Conservation (phyloP, 257 asterid genomes). For the Osmanthus fragrans region DNA sequence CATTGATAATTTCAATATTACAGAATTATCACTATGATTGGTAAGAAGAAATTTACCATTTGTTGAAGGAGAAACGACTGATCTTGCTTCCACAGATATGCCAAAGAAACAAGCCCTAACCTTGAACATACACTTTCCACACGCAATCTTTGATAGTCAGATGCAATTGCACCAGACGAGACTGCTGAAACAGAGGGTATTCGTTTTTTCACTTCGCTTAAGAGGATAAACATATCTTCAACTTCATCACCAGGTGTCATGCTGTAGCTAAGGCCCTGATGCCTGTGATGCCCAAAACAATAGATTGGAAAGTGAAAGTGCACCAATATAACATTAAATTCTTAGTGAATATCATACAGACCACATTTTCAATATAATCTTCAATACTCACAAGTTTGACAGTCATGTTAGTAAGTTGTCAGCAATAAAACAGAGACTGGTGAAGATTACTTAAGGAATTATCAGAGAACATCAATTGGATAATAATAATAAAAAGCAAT, state of each 20-base stretch:
- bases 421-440: background rate
- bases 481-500: background rate
- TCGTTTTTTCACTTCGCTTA: conserved; percentile 77
- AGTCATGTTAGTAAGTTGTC: background rate
- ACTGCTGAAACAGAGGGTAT: conserved; percentile 85
- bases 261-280: conserved; percentile 74
- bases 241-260: conserved; percentile 97
- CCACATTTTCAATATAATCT: conserved; percentile 4
- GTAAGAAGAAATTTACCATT: conserved; percentile 56
- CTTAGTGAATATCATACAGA: background rate
- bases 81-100: conserved; percentile 94
- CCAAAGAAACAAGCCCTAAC: conserved; percentile 88
- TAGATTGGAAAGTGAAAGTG: conserved; percentile 17
- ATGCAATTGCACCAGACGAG: conserved; percentile 95
- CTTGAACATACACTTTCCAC: conserved; percentile 95
- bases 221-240: conserved; percentile 87
- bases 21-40: conserved; percentile 6
- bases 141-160: conserved; percentile 94
- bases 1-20: conserved; percentile 8
- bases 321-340: background rate
- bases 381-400: background rate
- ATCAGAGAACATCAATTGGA: background rate
- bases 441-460: background rate
- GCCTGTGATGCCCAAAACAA: conserved; percentile 47
- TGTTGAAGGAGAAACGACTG: conserved; percentile 76